A percentile compares a stretch with the other conserved stretches of the same genome.
These are phyloP conservation scores for Suhomyces atakaporum DNA, from an alignment of 1,139 yeast genomes.

Conservation along the genomic window DNA sequence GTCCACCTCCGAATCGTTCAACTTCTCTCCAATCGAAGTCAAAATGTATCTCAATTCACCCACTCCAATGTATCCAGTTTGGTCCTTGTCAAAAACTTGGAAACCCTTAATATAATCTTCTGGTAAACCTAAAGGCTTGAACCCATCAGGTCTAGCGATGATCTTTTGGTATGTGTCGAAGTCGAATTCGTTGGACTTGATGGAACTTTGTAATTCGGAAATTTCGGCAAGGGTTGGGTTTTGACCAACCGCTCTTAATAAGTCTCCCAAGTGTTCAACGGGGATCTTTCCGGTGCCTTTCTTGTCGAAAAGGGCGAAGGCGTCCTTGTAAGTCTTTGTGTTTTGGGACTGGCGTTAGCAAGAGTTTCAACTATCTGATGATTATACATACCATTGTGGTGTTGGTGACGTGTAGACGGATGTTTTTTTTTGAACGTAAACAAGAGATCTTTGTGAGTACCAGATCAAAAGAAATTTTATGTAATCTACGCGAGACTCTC, in stretches of 20 bases:
- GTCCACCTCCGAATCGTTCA: slow-evolving; percentile 88
- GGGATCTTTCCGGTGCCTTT: slow-evolving; percentile 94
- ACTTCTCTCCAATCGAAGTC: slow-evolving; percentile 94
- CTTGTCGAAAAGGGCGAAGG: slow-evolving; percentile 95
- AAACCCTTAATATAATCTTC: slow-evolving; percentile 97
- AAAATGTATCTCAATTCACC: slow-evolving; percentile 94
- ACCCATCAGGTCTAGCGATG: slow-evolving; percentile 86
- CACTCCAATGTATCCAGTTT: slow-evolving; percentile 93
- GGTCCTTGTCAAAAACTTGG: slow-evolving; percentile 96
- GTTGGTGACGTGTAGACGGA: slow-evolving; percentile 5
- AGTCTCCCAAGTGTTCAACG: slow-evolving; percentile 85
- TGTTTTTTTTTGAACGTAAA: slow-evolving; percentile 11
- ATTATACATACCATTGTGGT: slow-evolving; percentile 6
- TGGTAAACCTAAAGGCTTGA: slow-evolving; percentile 87
- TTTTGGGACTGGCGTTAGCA: slow-evolving; percentile 41
- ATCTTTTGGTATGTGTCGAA: slow-evolving; percentile 77
- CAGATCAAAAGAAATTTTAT: slow-evolving; percentile 5
- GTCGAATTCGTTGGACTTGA: slow-evolving; percentile 54
- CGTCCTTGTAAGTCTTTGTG: slow-evolving; percentile 87
- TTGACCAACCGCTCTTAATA: slow-evolving; percentile 95
- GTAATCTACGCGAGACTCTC: too few species aligned
- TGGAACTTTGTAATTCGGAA: slow-evolving; percentile 63
- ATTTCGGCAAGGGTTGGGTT: slow-evolving; percentile 95
- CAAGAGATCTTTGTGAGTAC: slow-evolving; percentile 5
- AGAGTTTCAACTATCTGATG: too few species aligned